Evolutionary conservation across 208 protist species (phyloP), one percentile per base, ranked within the genome.

Genomic region (Leishmania amazonensis): DNA sequence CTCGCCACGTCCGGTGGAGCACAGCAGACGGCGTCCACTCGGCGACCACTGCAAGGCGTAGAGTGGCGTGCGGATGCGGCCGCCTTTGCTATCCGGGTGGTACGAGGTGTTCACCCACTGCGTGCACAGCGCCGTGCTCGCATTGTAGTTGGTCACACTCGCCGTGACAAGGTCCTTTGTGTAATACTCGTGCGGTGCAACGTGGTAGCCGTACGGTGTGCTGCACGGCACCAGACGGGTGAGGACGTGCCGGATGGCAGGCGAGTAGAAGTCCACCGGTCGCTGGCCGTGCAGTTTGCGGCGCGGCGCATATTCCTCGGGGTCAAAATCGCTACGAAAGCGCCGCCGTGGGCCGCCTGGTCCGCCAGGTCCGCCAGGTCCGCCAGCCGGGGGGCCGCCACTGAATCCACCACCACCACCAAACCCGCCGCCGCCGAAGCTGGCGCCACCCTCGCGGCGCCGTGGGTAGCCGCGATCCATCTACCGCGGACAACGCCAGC

Each of bases 41-140:
- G 94, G 91, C 7, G 94, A 88, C 94, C 94, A 97, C 78, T 94
- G 87, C 54, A 97, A 72, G 81, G 84, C 90, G 71, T 91, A 91
- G 28, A 97, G 81, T 40, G 90, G 85, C 13, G 94, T 85, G 67
- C 93, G 91, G 15, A 80, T 83, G 31, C 88, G 83, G 13, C 85
- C 85, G n/a, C 80, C 80, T 47, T 94, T 93, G 64, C 88, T 86
- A 62, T 97, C 94, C 19, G 94, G 94, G 77, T 96, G 93, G 81
- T 91, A 95, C 17, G 92, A 96, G n/a, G 94, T 96, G 89, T 90
- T 95, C 62, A 92, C 93, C 93, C 94, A 97, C 88, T 97, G 94
- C 80, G 94, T 97, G 82, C 93, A 96, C 31, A 97, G 86, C 2
- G 92, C 94, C 3, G 94, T 95, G 83, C 90, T 94, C n/a, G 93